Evolutionary conservation across 1,284 basidiomycete genomes (phyloP), one percentile per base, ranked within the genome.

Genomic region (Meira nashicola): DNA sequence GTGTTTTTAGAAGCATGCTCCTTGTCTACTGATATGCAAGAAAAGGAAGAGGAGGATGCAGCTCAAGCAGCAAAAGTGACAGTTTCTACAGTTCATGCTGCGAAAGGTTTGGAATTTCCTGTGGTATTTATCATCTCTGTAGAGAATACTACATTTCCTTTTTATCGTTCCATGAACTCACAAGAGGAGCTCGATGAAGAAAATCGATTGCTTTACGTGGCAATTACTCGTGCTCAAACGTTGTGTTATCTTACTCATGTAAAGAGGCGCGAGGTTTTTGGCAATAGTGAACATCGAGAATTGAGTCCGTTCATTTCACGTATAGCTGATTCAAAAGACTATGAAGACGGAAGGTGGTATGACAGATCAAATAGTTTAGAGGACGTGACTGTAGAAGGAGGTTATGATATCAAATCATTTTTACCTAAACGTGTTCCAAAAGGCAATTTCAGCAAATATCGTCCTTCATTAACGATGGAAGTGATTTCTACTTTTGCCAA

Each of bases 41-140:
- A 57, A 15, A 53, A 67, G 46, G 62, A 70, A 40, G 23, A 66
- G 87, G 85, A 90, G 87, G 39, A 52, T 19, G 3, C 28, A 33
- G 33, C 54, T 54, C 10, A 57, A 44, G 23, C 15, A 1, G 63
- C 66, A 12, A 68, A 67, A 83, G 91, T 95, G 4, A 90, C 88
- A 0, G 86, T 94, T 46, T 85, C 88, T 0, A 94, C 91, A 0
- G 90, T 89, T 53, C 92, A 95, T 79, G 85, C 89, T 10, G 90
- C 91, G 4, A 53, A 53, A 39, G 50, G 50, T 5, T 53, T 94
- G 6, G 91, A 95, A 78, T 95, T 90, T 90, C 90, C 90, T 0
- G 88, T 89, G 4, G 88, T 90, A 0, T 86, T 90, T 65, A 80
- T 90, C 74, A 40, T 79, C 63, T 56, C 80, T 73, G 58, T 87